phyloP scores from a whole-genome alignment of 345 rosid species.

The Turritis glabra region DNA sequence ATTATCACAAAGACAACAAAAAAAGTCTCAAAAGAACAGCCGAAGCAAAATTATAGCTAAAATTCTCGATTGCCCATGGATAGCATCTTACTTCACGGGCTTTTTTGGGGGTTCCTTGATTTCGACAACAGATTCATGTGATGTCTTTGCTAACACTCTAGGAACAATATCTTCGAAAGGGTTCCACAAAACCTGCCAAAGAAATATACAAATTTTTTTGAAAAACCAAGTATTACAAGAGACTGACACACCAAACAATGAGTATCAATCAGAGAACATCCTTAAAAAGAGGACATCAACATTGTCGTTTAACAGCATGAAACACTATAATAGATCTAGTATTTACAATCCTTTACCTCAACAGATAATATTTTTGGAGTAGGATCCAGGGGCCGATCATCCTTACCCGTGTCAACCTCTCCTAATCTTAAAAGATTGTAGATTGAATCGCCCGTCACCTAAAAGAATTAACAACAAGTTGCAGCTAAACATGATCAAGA shows the following conservation, averaged over 20 bases:
- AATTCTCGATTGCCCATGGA: neutral
- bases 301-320: neutral
- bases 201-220: neutral
- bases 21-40: slow-evolving; percentile 27
- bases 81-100: slow-evolving; percentile 67
- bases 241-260: neutral
- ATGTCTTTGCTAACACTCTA: slow-evolving; percentile 47
- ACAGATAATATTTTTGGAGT: slow-evolving; percentile 67
- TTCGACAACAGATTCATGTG: slow-evolving; percentile 47
- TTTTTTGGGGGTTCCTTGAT: slow-evolving; percentile 62
- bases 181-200: slow-evolving; percentile 77
- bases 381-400: slow-evolving; percentile 86
- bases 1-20: slow-evolving; percentile 37
- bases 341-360: slow-evolving; percentile 52
- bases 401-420: slow-evolving; percentile 72
- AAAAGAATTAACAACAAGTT: slow-evolving; percentile 32
- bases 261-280: neutral
- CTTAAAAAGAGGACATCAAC: neutral
- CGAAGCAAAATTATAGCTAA: slow-evolving; percentile 16
- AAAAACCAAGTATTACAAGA: slow-evolving; percentile 11
- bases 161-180: slow-evolving; percentile 97
- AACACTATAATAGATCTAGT: neutral
- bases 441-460: slow-evolving; percentile 91
- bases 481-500: slow-evolving; percentile 12
- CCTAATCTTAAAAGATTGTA: slow-evolving; percentile 75